Evolutionary conservation across 2,329 filamentous ascomycete genomes (phyloP).

Genomic region (Colletotrichum tropicale): DNA sequence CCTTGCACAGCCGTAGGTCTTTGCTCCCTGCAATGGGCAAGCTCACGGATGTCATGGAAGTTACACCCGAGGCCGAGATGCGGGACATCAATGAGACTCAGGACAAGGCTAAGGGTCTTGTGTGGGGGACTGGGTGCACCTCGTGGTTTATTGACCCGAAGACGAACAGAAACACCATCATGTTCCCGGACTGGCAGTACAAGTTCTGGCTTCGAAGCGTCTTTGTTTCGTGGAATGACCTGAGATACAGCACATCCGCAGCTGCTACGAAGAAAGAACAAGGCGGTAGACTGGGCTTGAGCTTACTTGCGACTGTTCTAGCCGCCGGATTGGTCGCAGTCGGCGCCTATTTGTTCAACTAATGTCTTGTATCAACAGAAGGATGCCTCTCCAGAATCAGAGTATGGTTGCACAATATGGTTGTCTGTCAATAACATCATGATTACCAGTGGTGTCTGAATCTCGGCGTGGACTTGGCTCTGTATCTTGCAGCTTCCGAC

Average conservation of each 20-base stretch:
- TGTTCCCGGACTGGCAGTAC: constrained; percentile 58
- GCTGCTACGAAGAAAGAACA: not conserved
- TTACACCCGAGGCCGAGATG: not conserved
- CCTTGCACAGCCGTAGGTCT: not conserved
- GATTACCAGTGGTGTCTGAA: not conserved
- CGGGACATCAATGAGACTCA: not conserved
- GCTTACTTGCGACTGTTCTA: not conserved
- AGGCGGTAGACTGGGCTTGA: not conserved
- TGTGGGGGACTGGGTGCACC: constrained; percentile 54
- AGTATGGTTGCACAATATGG: accelerated
- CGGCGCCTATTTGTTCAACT: not conserved
- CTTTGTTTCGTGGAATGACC: not conserved
- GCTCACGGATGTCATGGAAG: not conserved
- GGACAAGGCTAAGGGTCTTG: constrained; percentile 35
- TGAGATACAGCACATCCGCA: not conserved
- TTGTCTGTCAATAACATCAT: not conserved
- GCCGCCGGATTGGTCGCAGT: not conserved
- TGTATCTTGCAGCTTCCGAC: not conserved
- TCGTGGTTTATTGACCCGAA: constrained; percentile 55
- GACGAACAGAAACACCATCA: constrained; percentile 52
- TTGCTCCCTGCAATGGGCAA: not conserved
- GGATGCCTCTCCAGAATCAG: not conserved
- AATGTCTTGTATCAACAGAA: not conserved
- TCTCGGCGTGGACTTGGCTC: not conserved
- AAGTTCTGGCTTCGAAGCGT: constrained; percentile 40